Conservation (phyloP, 495 filamentous ascomycete genomes). For the Penicillium lividum region DNA sequence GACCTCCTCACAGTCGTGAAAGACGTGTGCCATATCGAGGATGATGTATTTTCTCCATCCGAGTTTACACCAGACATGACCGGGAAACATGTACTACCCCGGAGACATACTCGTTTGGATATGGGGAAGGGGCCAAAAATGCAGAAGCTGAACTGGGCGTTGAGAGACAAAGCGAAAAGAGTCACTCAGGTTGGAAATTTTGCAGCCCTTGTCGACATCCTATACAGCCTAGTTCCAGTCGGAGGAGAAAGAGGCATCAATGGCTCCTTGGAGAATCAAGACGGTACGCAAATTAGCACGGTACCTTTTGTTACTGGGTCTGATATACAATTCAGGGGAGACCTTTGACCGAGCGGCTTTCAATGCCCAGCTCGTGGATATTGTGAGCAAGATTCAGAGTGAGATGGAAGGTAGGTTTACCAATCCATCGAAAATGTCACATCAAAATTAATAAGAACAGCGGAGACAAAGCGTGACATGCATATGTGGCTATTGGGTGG, state of each 20-base stretch:
- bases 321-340: neutral
- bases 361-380: neutral
- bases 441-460: neutral
- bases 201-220: conserved; percentile 3
- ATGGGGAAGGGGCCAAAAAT: neutral
- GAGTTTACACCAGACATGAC: neutral
- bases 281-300: neutral
- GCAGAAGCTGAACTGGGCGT: conserved; percentile 7
- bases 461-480: neutral
- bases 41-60: neutral
- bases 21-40: neutral
- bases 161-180: conserved; percentile 8
- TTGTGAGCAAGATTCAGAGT: neutral
- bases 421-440: neutral
- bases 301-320: neutral
- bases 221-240: conserved; percentile 4
- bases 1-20: conserved; percentile 1
- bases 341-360: neutral
- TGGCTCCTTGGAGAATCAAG: neutral
- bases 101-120: neutral
- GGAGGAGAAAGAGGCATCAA: neutral
- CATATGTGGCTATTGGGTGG: conserved; percentile 5
- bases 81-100: neutral
- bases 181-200: conserved; percentile 10
- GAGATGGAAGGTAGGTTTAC: conserved; percentile 6